Base-by-base conservation (phyloP, 73 alveolate species). In the Uronychia setigera region DNA sequence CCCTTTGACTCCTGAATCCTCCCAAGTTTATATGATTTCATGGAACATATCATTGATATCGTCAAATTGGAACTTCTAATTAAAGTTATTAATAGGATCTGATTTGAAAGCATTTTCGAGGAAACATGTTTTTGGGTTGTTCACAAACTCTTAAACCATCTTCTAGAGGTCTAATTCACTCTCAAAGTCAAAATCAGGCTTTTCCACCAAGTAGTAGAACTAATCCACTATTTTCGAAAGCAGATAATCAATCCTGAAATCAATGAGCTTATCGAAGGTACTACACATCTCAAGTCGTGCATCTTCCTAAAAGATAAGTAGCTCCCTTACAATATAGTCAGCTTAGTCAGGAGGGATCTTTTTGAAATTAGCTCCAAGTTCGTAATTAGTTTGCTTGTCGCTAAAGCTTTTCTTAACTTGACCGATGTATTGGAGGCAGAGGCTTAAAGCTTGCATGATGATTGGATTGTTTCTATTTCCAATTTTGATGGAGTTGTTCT, bases 171-270 rank as follows among this genome's bases (percentile, higher is more conserved):
- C 67, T 46, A 11, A 11, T 19, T 46, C 67, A 5, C 19, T 19
- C 67, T 83, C 84, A 1, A 83, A 60, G 35, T 74, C 79, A 0
- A 76, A 31, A 29, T 83, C 29, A 26, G 79, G 11, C 26, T 67
- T 27, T 26, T 67, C 90, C 28, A 83, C n/a, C 29, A 28, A 74
- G 1, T 33, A 0, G 31, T 83, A 75, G 75, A 83, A 83, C 78
- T 30, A 34, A 33, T 83, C 76, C n/a, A 83, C 75, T 26, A 83
- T 58, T 27, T 83, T 83, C 27, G 90, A 83, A 1, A 83, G n/a
- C 26, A 83, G 32, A 14, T 83, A 32, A 33, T 83, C 90, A 33
- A 75, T 27, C 33, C 90, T 83, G 31, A 74, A 31, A 29, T 83
- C 76, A 34, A 83, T 83, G 60, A 83, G 0, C 90, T 82, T 60